Evolutionary conservation across 202 grass and related monocot genomes (phyloP), one percentile per base, ranked within the genome.

Genomic region (Digitaria exilis): DNA sequence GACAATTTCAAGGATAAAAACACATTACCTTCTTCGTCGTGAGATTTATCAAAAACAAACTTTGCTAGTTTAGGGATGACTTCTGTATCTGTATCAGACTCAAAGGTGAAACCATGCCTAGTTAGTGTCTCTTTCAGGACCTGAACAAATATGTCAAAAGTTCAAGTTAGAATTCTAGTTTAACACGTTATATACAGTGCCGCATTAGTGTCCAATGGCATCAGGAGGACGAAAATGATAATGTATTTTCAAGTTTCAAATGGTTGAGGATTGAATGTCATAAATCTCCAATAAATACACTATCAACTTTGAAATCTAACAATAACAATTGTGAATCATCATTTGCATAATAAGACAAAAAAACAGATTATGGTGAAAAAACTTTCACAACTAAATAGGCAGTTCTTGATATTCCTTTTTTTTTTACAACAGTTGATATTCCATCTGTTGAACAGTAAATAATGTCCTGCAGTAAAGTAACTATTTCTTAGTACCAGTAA

Each of bases 81-180:
- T 95, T 98, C 96, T 70, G 96, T 98, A 50, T 98, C 93, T 34
- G 96, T 94, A 71, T 98, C 96, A 80, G 95, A 97, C 51, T 89
- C 90, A 80, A 97, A 94, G 44, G 84, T 93, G 66, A 97, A 97
- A 17, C 91, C 89, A 2, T 98, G 90, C 45, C 85, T 87, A 84
- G 87, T 75, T 70, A 98, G 73, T 72, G 91, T 92, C 82, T 95
- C 91, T 88, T 93, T 95, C 73, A 98, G 42, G 83, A 95, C 93
- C 96, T 98, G 85, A 75, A 75, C 49, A 75, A 51, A 72, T 83
- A 56, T 57, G 62, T 78, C 71, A 72, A 75, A 2, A 43, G 31
- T 10, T 52, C 17, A 84, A 49, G 49, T 77, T 65, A 72, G 69
- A 80, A 56, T 86, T 32, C 17, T 18, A 55, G 41, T 41, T 58